These are phyloP conservation scores for Silene noctiflora DNA, from an alignment of 179 eudicot species.

Conservation along the genomic window DNA sequence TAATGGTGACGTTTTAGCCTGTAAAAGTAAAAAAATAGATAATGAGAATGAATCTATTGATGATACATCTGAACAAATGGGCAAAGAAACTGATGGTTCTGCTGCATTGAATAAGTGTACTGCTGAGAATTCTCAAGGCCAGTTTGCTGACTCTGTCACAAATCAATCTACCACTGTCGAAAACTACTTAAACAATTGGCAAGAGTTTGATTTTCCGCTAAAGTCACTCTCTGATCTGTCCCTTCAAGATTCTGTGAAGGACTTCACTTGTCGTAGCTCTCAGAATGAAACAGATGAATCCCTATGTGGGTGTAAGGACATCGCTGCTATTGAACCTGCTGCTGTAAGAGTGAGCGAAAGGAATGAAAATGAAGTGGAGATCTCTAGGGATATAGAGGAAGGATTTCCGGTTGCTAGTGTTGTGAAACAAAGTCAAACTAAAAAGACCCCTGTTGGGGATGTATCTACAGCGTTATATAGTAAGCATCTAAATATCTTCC, in stretches of 20 bases:
- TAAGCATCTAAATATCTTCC: not conserved
- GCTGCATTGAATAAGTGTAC: slow-evolving; percentile 21
- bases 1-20: slow-evolving; percentile 30
- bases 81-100: slow-evolving; percentile 23
- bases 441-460: not conserved
- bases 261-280: slow-evolving; percentile 14
- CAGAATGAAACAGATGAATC: slow-evolving; percentile 21
- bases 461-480: slow-evolving; percentile 7
- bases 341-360: slow-evolving; percentile 1
- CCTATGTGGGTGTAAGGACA: slow-evolving; percentile 12
- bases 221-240: slow-evolving; percentile 19
- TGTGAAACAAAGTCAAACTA: slow-evolving; percentile 8
- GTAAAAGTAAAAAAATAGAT: slow-evolving; percentile 35
- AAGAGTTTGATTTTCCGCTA: slow-evolving; percentile 13
- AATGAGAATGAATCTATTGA: slow-evolving; percentile 27
- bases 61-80: slow-evolving; percentile 17
- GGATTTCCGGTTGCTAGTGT: not conserved
- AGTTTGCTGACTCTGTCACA: slow-evolving; percentile 16
- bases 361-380: slow-evolving; percentile 20
- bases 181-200: slow-evolving; percentile 7
- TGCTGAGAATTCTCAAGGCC: slow-evolving; percentile 15
- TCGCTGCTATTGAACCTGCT: slow-evolving; percentile 10
- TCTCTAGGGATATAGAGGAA: slow-evolving; percentile 13
- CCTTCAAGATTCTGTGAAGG: slow-evolving; percentile 8
- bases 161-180: not conserved